Evolutionary conservation across 306 rosid genomes (phyloP).

Genomic region (Pterocarpus santalinus): DNA sequence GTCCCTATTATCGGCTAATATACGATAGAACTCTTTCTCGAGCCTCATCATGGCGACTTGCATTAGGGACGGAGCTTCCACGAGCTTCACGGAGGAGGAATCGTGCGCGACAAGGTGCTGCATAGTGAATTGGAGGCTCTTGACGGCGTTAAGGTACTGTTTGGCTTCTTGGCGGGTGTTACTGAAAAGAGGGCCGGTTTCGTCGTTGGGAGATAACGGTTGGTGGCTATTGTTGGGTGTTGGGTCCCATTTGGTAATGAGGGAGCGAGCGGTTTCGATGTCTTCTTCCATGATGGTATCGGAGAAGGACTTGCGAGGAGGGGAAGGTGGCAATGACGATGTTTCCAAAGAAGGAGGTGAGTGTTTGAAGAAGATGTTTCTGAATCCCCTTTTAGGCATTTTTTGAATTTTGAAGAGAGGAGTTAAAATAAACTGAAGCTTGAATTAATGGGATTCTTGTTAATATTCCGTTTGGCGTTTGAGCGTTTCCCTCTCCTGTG

Average conservation of each 20-base stretch:
- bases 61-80: conserved; percentile 69
- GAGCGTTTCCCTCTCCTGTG: not conserved
- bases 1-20: conserved; percentile 55
- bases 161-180: conserved; percentile 70
- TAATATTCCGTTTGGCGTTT: not conserved
- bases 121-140: conserved; percentile 77
- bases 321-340: conserved; percentile 29
- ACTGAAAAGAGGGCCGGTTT: conserved; percentile 53
- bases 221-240: not conserved
- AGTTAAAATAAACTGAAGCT: not conserved
- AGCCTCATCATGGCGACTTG: conserved; percentile 75
- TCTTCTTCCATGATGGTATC: conserved; percentile 70
- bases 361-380: conserved; percentile 54
- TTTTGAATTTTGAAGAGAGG: not conserved
- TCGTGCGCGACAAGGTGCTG: conserved; percentile 51
- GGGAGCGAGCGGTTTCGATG: conserved; percentile 62
- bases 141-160: conserved; percentile 65
- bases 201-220: conserved; percentile 3
- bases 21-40: conserved; percentile 69
- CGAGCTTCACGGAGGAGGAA: conserved; percentile 56
- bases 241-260: conserved; percentile 67
- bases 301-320: conserved; percentile 52
- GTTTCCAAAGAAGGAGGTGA: conserved; percentile 48
- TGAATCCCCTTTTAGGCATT: conserved; percentile 51
- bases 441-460: not conserved